Base-by-base conservation (phyloP, 352 stramenopile genomes). In the Phytophthora pluvialis region DNA sequence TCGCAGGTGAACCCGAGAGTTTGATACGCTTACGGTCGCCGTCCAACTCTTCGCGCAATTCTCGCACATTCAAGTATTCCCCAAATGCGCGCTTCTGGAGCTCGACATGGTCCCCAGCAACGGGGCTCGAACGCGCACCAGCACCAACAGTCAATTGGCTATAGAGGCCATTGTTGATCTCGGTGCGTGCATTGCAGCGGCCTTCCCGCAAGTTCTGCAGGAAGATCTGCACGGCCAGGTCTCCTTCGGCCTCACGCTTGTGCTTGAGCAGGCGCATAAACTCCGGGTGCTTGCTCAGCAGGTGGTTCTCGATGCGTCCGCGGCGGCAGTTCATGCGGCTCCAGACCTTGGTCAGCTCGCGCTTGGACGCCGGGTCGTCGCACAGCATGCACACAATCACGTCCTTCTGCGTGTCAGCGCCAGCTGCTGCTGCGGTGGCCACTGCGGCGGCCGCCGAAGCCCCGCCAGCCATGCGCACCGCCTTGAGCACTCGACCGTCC, bases 321-420 rank as follows among this genome's bases (percentile, higher is more conserved):
- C 84, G 84, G 5, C 84, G 84, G 42, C 81, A 91, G 59, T 93
- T 93, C 21, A 86, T 39, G 15, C 82, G 84, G 35, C 76, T 89
- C 84, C 84, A 93, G n/a, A 91, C 69, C 61, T 90, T 90, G 21
- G 76, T 83, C 9, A 76, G 54, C 54, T 91, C 77, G 10, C 79
- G 81, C 49, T 73, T 89, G 48, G 72, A 75, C 38, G 61, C 57
- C 10, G 80, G 80, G 42, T 92, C 83, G 42, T 93, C 84, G 59
- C 84, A 93, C 32, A 93, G 67, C 84, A 93, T 91, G 44, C 84
- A 93, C 21, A 90, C 80, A 43, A 93, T 72, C 54, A 91, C 78
- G 12, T 91, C 73, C 35, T 77, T 70, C 16, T 61, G 55, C 16
- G 53, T 67, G 5, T 79, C 72, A 25, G 63, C 16, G 39, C 39